phyloP scores from a whole-genome alignment of 768 basidiomycete genomes.

The Suillus variegatus region DNA sequence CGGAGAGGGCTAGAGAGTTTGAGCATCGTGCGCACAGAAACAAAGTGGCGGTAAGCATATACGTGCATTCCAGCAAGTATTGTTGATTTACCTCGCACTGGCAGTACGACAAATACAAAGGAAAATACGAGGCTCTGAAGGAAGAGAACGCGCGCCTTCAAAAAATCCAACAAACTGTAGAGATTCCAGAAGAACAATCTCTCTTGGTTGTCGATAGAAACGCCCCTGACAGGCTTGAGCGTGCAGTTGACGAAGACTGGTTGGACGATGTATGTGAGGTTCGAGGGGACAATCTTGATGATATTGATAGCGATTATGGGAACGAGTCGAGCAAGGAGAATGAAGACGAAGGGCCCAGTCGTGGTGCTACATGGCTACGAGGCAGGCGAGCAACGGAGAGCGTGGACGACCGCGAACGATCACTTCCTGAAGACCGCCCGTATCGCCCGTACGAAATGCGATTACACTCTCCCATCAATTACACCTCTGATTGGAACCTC shows the following conservation, averaged over 20 bases:
- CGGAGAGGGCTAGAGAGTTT: constrained; percentile 25
- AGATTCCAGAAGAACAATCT: constrained; percentile 27
- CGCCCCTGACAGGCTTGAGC: constrained; percentile 22
- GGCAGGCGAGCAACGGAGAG: constrained; percentile 1
- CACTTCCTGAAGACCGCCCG: constrained; percentile 9
- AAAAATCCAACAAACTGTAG: neutral
- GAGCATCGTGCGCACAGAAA: constrained; percentile 21
- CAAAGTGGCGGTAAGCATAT: constrained; percentile 24
- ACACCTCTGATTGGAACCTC: constrained; percentile 1
- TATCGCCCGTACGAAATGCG: neutral
- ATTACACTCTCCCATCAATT: neutral
- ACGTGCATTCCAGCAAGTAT: neutral
- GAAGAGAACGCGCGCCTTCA: constrained; percentile 13
- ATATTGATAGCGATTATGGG: constrained; percentile 16
- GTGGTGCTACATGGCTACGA: constrained; percentile 15
- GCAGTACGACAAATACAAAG: constrained; percentile 25
- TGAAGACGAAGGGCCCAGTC: constrained; percentile 20
- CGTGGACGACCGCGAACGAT: constrained; percentile 3
- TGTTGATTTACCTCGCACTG: neutral
- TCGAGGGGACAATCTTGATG: constrained; percentile 25
- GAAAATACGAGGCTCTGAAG: constrained; percentile 27
- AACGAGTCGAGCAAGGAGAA: constrained; percentile 17
- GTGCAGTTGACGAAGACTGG: constrained; percentile 22
- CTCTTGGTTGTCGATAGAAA: constrained; percentile 31
- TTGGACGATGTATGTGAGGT: constrained; percentile 30